phyloP scores from a whole-genome alignment of 1,284 basidiomycete species.

The Leccinum pachyderme region DNA sequence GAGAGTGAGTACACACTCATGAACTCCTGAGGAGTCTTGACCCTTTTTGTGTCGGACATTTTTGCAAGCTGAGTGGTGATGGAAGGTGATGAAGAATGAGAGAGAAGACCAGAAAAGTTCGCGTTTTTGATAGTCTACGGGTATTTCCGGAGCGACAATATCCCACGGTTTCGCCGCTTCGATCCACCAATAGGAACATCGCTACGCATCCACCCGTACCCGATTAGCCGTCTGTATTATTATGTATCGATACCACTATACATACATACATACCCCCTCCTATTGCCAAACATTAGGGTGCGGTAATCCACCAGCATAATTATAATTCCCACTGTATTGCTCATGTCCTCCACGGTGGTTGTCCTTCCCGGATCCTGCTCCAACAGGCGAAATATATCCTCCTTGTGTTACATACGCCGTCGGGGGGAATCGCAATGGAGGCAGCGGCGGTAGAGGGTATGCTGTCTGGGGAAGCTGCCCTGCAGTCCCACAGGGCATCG shows the following conservation, averaged over 20 bases:
- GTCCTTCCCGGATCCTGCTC: conserved; percentile 17
- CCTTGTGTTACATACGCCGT: conserved; percentile 20
- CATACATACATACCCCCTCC: conserved; percentile 9
- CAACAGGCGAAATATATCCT: conserved; percentile 26
- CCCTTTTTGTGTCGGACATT: conserved; percentile 78
- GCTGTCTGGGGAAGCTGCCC: conserved; percentile 20
- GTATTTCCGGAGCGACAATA: conserved; percentile 37
- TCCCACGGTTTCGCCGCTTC: conserved; percentile 36
- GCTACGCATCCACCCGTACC: background rate
- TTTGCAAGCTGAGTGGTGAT: conserved; percentile 53
- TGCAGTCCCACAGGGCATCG: conserved; percentile 15
- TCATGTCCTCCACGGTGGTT: conserved; percentile 24
- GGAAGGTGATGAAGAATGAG: conserved; percentile 41
- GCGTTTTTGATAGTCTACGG: conserved; percentile 39
- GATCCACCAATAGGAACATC: conserved; percentile 9
- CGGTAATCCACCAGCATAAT: conserved; percentile 27
- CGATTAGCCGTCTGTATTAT: conserved; percentile 12
- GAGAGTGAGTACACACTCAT: conserved; percentile 40
- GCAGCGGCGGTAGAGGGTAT: conserved; percentile 27
- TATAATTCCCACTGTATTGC: conserved; percentile 27
- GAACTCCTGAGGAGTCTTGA: conserved; percentile 80
- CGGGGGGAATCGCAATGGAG: conserved; percentile 29
- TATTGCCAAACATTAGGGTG: conserved; percentile 32
- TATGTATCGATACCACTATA: conserved; percentile 15
- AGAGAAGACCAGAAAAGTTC: conserved; percentile 34